Conservation (phyloP, 2,329 filamentous ascomycete genomes). For the Aspergillus uvarum region DNA sequence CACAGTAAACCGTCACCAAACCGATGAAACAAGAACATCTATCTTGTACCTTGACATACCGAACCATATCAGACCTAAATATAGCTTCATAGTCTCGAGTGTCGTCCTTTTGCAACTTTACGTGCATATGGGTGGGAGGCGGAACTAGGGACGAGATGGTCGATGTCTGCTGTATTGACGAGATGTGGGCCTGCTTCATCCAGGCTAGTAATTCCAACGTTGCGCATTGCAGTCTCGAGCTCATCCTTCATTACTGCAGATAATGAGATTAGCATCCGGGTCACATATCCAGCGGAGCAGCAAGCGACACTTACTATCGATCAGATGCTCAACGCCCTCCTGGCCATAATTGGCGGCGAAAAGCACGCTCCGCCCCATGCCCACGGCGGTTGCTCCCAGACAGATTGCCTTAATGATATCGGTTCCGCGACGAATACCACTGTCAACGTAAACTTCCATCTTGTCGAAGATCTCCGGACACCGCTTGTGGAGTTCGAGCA, state of each 20-base stretch:
- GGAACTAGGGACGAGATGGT: slow-evolving; percentile 48
- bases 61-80: not conserved
- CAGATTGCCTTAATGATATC: slow-evolving; percentile 57
- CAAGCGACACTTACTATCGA: slow-evolving; percentile 50
- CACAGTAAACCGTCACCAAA: no score
- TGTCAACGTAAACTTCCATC: slow-evolving; percentile 56
- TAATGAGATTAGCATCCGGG: slow-evolving; percentile 2
- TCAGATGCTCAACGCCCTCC: slow-evolving; percentile 55
- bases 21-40: no score
- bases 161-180: slow-evolving; percentile 52
- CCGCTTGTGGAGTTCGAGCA: slow-evolving; percentile 53
- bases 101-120: slow-evolving; percentile 32
- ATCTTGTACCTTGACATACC: no score
- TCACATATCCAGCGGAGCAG: not conserved
- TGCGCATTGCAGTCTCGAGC: slow-evolving; percentile 52
- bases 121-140: slow-evolving; percentile 46
- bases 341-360: slow-evolving; percentile 57
- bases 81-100: not conserved
- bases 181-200: slow-evolving; percentile 46
- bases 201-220: slow-evolving; percentile 48
- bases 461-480: slow-evolving; percentile 52
- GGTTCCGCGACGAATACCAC: slow-evolving; percentile 54
- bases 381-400: slow-evolving; percentile 56
- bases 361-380: slow-evolving; percentile 54
- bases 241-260: slow-evolving; percentile 48